Evolutionary conservation across 2,329 filamentous ascomycete species (phyloP).

Genomic region (Talaromyces sp.): DNA sequence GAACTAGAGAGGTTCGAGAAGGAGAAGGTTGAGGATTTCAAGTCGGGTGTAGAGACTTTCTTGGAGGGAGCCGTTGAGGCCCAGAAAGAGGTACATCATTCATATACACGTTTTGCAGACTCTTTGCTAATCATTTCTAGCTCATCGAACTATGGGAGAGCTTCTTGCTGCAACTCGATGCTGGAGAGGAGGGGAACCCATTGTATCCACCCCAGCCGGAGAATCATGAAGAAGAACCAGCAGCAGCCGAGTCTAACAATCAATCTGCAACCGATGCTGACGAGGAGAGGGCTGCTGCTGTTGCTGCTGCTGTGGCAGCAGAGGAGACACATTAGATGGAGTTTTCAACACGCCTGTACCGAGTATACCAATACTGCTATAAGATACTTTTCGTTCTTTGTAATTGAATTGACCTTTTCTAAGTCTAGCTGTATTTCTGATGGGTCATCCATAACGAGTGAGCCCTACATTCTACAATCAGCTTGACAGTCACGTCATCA

Average conservation of each 20-base stretch:
- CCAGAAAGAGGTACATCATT: conserved; percentile 81
- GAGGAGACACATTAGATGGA: conserved; percentile 16
- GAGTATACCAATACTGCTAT: conserved; percentile 5
- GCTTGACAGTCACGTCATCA: not conserved
- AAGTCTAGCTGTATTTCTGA: not conserved
- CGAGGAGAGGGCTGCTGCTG: conserved; percentile 17
- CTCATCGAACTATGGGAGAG: conserved; percentile 95
- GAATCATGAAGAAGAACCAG: not conserved
- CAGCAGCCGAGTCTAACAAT: conserved; percentile 9
- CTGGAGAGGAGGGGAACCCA: conserved; percentile 72
- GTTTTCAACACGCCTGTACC: not conserved
- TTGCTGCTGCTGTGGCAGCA: conserved; percentile 16
- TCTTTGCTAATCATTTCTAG: conserved; percentile 48
- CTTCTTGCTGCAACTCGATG: conserved; percentile 91
- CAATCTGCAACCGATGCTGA: conserved; percentile 1
- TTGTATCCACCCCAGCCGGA: conserved; percentile 38
- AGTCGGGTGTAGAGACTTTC: conserved; percentile 96
- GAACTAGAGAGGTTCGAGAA: conserved; percentile 92
- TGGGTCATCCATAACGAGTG: not conserved
- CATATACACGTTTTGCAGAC: not conserved
- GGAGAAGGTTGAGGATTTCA: conserved; percentile 99
- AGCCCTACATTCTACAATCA: too few species aligned
- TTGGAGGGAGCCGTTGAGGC: conserved; percentile 95
- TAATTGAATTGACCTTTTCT: not conserved
- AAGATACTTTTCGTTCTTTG: conserved; percentile 1